A percentile compares a stretch with the other conserved stretches of the same genome.
Conservation (phyloP, 805 yeast genomes). For the Yamadazyma paraphyllophila region DNA sequence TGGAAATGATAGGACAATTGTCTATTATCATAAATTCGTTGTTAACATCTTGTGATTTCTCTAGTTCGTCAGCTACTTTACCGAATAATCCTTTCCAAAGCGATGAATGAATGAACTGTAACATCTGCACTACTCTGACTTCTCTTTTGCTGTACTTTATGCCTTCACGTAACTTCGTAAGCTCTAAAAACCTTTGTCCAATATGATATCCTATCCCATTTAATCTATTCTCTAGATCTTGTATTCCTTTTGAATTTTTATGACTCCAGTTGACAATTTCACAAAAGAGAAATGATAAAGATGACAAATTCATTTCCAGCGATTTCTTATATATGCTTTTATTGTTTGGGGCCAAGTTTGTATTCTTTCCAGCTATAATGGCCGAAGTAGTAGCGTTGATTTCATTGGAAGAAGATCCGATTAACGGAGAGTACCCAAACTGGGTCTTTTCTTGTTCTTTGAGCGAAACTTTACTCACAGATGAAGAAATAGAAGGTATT, state of each 20-base stretch:
- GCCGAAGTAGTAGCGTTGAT: constrained; percentile 38
- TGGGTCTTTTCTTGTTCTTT: constrained; percentile 28
- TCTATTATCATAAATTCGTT: constrained; percentile 80
- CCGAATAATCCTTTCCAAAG: constrained; percentile 78
- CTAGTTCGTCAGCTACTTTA: constrained; percentile 68
- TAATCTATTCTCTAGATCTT: constrained; percentile 54
- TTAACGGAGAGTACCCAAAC: constrained; percentile 44
- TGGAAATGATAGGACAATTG: constrained; percentile 66
- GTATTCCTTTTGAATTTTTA: constrained; percentile 60
- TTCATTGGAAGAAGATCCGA: constrained; percentile 40
- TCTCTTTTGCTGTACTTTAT: constrained; percentile 61
- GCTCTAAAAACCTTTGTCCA: constrained; percentile 69
- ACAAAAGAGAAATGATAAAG: constrained; percentile 66
- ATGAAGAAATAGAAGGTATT: constrained; percentile 27
- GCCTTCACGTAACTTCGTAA: constrained; percentile 68
- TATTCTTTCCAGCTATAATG: constrained; percentile 30
- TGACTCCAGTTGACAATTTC: constrained; percentile 70
- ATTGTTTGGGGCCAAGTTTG: constrained; percentile 45
- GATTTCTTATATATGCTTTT: constrained; percentile 60
- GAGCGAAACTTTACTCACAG: constrained; percentile 28
- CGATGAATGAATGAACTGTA: constrained; percentile 68
- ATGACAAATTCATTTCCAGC: constrained; percentile 63
- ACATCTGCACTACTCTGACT: constrained; percentile 58
- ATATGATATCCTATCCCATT: constrained; percentile 76
- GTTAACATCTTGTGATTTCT: constrained; percentile 66